Conservation (phyloP, 164 flowering plant genomes). For the Aristolochia californica region DNA sequence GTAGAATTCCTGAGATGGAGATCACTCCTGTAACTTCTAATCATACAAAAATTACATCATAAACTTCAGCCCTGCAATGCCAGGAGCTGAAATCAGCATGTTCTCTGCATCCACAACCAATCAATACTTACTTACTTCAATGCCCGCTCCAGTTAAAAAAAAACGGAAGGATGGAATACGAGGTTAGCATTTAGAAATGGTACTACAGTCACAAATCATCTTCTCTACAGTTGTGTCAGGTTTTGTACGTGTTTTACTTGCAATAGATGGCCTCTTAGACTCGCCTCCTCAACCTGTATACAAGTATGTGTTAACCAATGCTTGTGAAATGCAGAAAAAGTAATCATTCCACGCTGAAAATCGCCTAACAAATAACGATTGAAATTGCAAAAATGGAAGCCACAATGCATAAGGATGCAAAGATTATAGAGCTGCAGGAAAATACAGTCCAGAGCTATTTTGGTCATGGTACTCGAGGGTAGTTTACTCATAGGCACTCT, state of each 20-base stretch:
- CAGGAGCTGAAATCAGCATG: slow-evolving; percentile 8
- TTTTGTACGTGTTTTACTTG: slow-evolving; percentile 35
- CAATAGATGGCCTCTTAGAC: slow-evolving; percentile 51
- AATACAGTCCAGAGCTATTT: no score
- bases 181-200: slow-evolving; percentile 14
- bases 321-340: no score
- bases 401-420: no score
- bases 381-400: no score
- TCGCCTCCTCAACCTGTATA: slow-evolving; percentile 60
- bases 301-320: not conserved
- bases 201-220: slow-evolving; percentile 10
- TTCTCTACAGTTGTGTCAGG: slow-evolving; percentile 18
- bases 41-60: slow-evolving; percentile 16
- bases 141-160: slow-evolving; percentile 5
- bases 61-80: slow-evolving; percentile 1
- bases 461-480: no score
- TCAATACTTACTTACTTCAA: no score
- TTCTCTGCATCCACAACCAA: not conserved
- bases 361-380: no score
- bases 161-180: slow-evolving; percentile 9
- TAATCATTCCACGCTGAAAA: no score
- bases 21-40: no score
- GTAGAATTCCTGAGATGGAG: no score
- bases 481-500: no score
- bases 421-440: no score